phyloP scores from a whole-genome alignment of 768 basidiomycete species.

The Rhizopogon vulgaris region DNA sequence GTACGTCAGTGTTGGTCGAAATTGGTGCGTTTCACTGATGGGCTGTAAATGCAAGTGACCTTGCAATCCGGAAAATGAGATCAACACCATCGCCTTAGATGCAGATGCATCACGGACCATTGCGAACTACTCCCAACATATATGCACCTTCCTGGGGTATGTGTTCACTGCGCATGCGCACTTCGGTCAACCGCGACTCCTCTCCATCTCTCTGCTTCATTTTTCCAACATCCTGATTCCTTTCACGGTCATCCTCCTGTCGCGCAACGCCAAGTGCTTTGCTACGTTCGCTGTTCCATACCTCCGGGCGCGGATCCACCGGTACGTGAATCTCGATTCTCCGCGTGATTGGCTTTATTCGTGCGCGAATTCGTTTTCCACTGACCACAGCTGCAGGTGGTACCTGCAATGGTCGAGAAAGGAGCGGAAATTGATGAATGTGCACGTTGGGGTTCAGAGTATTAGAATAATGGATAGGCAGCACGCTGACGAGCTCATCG shows the following conservation, averaged over 20 bases:
- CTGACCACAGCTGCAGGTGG: constrained; percentile 68
- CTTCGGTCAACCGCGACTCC: constrained; percentile 61
- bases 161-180: constrained; percentile 68
- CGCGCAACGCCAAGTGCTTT: constrained; percentile 60
- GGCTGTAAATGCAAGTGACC: constrained; percentile 76
- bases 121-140: constrained; percentile 71
- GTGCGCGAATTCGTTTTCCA: constrained; percentile 73
- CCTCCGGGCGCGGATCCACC: constrained; percentile 71
- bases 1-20: constrained; percentile 79
- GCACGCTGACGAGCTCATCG: constrained; percentile 58
- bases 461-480: constrained; percentile 72
- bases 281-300: constrained; percentile 72
- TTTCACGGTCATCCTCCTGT: constrained; percentile 71
- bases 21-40: constrained; percentile 71
- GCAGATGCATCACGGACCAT: constrained; percentile 42
- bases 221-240: constrained; percentile 54
- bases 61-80: constrained; percentile 21
- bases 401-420: constrained; percentile 64
- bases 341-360: constrained; percentile 57
- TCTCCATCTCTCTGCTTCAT: constrained; percentile 41
- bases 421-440: constrained; percentile 76
- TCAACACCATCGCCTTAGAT: not conserved
- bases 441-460: constrained; percentile 58
- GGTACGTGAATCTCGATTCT: constrained; percentile 77
- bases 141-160: constrained; percentile 59